phyloP scores from a whole-genome alignment of 306 rosid genomes.

The Vigna mungo region DNA sequence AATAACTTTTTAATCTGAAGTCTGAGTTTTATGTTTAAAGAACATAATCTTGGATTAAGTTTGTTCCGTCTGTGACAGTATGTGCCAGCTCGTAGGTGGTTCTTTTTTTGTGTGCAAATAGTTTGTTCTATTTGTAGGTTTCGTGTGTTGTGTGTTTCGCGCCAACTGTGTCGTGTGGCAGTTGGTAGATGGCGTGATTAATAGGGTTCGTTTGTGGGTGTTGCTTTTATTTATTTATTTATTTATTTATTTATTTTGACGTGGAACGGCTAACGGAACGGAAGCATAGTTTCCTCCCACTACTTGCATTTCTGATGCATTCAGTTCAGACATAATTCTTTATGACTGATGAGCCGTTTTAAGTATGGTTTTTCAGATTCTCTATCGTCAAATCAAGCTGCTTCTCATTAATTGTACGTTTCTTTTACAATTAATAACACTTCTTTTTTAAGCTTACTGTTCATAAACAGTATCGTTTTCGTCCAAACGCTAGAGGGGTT shows the following conservation, averaged over 20 bases:
- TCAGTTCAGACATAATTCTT: not conserved
- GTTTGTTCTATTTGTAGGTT: not conserved
- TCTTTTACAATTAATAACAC: conserved; percentile 1
- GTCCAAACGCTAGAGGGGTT: not conserved
- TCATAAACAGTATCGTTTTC: not conserved
- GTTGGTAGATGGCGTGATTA: conserved; percentile 46
- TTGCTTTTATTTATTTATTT: conserved; percentile 38
- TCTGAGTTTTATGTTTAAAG: no score
- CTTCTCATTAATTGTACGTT: not conserved
- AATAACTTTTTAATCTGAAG: no score
- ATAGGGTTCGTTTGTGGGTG: conserved; percentile 27
- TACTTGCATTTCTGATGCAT: conserved; percentile 4
- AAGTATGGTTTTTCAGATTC: not conserved
- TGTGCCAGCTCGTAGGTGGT: not conserved
- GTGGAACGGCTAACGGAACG: not conserved
- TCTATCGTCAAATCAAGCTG: not conserved
- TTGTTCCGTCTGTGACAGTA: not conserved
- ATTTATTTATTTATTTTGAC: no score
- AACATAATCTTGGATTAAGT: no score
- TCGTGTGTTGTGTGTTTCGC: conserved; percentile 40
- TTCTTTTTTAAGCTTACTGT: not conserved
- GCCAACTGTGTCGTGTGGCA: conserved; percentile 37
- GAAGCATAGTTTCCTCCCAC: conserved; percentile 30
- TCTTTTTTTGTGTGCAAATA: not conserved
- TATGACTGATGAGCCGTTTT: not conserved